These are phyloP conservation scores for Cyclotella cryptica DNA, from an alignment of 108 stramenopile genomes.

Conservation along the genomic window DNA sequence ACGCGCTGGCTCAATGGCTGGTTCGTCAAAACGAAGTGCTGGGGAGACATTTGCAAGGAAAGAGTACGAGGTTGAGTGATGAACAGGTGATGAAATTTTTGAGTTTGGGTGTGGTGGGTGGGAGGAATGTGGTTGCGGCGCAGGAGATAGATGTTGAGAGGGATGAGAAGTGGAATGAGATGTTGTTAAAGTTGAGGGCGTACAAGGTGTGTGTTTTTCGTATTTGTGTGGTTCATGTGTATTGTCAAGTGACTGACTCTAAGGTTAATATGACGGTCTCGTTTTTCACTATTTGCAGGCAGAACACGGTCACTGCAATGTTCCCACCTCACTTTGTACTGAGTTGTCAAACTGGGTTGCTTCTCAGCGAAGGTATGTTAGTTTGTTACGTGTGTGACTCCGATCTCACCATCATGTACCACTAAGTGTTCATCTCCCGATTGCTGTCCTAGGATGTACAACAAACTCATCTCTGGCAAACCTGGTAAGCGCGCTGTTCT, in stretches of 20 bases:
- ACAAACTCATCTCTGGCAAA: conserved; percentile 40
- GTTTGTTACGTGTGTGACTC: background rate
- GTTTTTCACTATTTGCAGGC: conserved; percentile 11
- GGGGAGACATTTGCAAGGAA: conserved; percentile 45
- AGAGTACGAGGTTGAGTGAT: conserved; percentile 26
- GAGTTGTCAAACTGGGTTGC: conserved; percentile 49
- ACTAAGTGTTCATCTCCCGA: background rate
- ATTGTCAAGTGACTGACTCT: background rate
- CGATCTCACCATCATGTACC: background rate
- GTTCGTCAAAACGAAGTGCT: conserved; percentile 39
- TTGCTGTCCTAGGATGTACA: conserved; percentile 23
- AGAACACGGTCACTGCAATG: conserved; percentile 56
- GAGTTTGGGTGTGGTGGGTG: conserved; percentile 24
- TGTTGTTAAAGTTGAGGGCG: conserved; percentile 26
- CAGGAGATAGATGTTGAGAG: conserved; percentile 16
- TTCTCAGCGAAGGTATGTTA: conserved; percentile 33
- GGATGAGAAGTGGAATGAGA: conserved; percentile 50
- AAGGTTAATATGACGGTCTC: background rate
- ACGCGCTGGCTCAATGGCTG: conserved; percentile 37
- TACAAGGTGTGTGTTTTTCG: conserved; percentile 29
- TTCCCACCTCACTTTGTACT: conserved; percentile 37
- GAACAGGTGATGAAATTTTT: conserved; percentile 42
- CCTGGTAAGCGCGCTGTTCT: conserved; percentile 37
- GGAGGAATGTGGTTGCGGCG: conserved; percentile 3
- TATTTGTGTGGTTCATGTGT: background rate